Conservation (phyloP, 805 yeast species). For the Spathaspora hagerdaliae region DNA sequence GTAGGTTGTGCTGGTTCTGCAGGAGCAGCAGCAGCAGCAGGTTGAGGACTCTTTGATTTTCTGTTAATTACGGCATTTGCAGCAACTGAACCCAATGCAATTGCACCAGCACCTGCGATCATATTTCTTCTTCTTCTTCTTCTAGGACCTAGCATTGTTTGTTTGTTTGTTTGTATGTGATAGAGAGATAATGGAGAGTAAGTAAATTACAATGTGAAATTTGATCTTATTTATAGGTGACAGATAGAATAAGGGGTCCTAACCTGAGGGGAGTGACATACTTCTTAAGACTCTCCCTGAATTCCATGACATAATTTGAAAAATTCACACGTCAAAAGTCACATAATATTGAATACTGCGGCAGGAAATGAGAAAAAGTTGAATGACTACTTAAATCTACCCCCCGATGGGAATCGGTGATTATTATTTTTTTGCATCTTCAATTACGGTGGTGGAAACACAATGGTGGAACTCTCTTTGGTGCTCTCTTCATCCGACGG, state of each 20-base stretch:
- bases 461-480: too few relatives aligned
- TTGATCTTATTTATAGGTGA: background rate
- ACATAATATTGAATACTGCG: background rate
- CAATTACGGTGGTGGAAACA: too few relatives aligned
- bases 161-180: background rate
- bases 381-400: background rate
- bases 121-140: slow-evolving; percentile 1
- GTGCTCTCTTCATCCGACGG: too few relatives aligned
- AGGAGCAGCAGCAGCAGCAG: background rate
- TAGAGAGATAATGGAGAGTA: background rate
- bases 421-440: too few relatives aligned
- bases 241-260: background rate
- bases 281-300: too few relatives aligned
- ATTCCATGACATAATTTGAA: too few relatives aligned
- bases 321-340: background rate
- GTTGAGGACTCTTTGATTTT: background rate
- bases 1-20: background rate
- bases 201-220: background rate
- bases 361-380: background rate
- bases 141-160: background rate
- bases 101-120: slow-evolving; percentile 1
- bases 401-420: background rate
- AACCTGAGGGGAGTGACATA: background rate
- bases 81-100: slow-evolving; percentile 2
- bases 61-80: slow-evolving; percentile 1